A percentile compares a stretch with the other conserved stretches of the same genome.
These are phyloP conservation scores for Microcos paniculata DNA, from an alignment of 345 rosid genomes.

Conservation along the genomic window DNA sequence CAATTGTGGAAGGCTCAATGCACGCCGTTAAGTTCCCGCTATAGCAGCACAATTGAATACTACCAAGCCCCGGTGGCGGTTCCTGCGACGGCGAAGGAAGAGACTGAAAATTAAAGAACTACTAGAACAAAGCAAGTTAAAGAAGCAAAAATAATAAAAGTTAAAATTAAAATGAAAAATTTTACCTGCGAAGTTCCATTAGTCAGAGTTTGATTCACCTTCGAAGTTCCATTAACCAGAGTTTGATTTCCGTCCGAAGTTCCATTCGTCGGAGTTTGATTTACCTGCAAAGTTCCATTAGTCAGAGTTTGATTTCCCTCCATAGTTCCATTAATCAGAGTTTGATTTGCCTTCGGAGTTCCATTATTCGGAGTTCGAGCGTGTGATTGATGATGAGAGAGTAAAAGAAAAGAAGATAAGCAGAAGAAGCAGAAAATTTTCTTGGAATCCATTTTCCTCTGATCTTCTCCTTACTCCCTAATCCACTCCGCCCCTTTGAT, in stretches of 20 bases:
- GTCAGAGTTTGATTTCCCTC: too few species aligned
- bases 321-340: too few species aligned
- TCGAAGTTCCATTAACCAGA: too few species aligned
- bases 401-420: background rate
- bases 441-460: background rate
- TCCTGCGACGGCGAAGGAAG: background rate
- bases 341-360: background rate
- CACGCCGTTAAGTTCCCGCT: constrained; percentile 16
- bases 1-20: constrained; percentile 1
- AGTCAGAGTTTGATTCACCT: too few species aligned
- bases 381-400: background rate
- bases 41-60: constrained; percentile 5
- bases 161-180: background rate
- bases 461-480: background rate
- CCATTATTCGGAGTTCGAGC: background rate
- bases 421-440: background rate
- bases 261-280: too few species aligned
- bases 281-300: too few species aligned
- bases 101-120: background rate
- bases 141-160: background rate
- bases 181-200: too few species aligned
- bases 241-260: too few species aligned
- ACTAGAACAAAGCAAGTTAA: too few species aligned
- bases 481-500: background rate
- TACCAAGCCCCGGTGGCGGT: constrained; percentile 17